Conservation (phyloP, 1,139 yeast species). For the Lodderomyces elongisporus region DNA sequence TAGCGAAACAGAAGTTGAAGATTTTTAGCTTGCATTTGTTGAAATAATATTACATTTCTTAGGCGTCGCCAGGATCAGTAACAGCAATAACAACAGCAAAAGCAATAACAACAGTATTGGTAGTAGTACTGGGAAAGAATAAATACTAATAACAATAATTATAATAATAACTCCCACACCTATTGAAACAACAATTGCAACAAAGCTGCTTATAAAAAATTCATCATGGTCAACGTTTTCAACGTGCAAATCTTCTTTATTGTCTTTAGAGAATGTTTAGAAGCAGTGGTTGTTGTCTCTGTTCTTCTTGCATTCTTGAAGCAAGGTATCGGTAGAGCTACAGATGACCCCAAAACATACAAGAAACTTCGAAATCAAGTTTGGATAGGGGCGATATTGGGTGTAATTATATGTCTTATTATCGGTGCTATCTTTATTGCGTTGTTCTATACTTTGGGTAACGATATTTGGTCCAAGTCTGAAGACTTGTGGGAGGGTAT, state of each 20-base stretch:
- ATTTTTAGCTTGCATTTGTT: no score
- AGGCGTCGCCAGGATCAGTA: no score
- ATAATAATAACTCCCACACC: no score
- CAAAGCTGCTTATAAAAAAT: no score
- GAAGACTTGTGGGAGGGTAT: conserved; percentile 91
- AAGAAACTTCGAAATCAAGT: conserved; percentile 63
- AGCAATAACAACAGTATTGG: no score
- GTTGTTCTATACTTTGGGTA: conserved; percentile 67
- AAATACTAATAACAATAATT: no score
- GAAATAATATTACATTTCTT: no score
- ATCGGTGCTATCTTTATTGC: conserved; percentile 81
- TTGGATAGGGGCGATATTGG: conserved; percentile 67
- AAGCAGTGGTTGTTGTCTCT: conserved; percentile 80
- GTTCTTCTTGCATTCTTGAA: conserved; percentile 80
- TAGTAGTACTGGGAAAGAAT: no score
- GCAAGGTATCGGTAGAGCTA: conserved; percentile 60
- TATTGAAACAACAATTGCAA: no score
- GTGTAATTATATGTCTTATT: conserved; percentile 62
- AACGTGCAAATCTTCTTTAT: conserved; percentile 66
- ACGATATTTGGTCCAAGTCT: conserved; percentile 73
- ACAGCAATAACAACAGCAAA: no score
- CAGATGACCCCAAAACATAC: conserved; percentile 46
- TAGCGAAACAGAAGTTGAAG: no score
- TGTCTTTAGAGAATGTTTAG: conserved; percentile 80
- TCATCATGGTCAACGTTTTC: conserved; percentile 42